Base-by-base conservation (phyloP, 1,284 basidiomycete species). In the Singerocomus inundabilis region DNA sequence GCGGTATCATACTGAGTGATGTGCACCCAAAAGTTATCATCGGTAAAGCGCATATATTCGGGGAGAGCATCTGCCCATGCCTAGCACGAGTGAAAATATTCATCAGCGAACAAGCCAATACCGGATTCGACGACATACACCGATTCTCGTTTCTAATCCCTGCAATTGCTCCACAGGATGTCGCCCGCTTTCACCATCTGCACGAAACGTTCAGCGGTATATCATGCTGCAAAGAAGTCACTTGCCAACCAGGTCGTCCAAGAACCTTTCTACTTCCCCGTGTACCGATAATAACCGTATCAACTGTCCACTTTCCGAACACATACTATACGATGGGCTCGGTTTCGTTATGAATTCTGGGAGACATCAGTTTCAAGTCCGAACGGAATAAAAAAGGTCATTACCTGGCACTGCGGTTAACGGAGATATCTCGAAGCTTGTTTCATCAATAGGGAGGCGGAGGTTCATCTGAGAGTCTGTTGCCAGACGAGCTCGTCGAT, bases 1-100 rank as follows among this genome's bases (percentile, higher is more conserved):
- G 79, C 78, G 10, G 86, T 88, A 61, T 88, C 85, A 59, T 88
- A 84, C 78, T 88, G 86, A 9, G 79, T 77, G 55, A 81, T 70
- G 57, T 91, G 86, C n/a, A 81, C 77, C 57, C 76, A 72, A 16
- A 88, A 63, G 60, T 76, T 87, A 56, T 84, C 79, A 45, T 83
- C 78, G 30, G 76, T 82, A 60, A 86, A 90, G 12, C 75, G 79
- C 33, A 91, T 75, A 57, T 84, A 77, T 34, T 82, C 79, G 9
- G 88, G 80, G 16, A 91, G 74, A 29, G 78, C 79, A 28, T 71
- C 69, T 25, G 71, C 71, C 88, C 88, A 91, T 56, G 75, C 74
- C 82, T 88, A 55, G 25, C 12, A 43, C 9, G n/a, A 13, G 21
- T 18, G 36, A 12, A 33, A 52, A 26, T 11, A 25, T 29, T 9